Base-by-base conservation (phyloP, 2,329 filamentous ascomycete genomes). In the Trichoderma arundinaceum region DNA sequence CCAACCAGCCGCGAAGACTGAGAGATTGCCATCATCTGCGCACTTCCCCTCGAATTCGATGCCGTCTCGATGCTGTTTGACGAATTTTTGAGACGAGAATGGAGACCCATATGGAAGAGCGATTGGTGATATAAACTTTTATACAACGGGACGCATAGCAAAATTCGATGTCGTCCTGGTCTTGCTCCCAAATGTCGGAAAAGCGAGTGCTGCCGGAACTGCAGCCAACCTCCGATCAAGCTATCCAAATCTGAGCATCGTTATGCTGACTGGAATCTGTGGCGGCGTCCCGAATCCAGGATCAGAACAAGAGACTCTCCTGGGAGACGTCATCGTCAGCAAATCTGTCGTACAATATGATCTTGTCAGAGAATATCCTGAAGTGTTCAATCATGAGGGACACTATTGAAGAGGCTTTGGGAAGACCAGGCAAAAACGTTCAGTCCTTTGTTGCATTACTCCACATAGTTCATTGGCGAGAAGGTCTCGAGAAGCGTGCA, bases 71-170 rank as follows among this genome's bases (percentile, higher is more conserved):
- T 54, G 6, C 33, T 54, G 3, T 69, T 73, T 7, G 71, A 71
- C 33, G 19, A 46, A 8, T 41, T 60, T 60, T 49, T 72, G 71
- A 68, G 68, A 68, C 7, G 49, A 68, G 15, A 19, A 44, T 43
- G 46, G 9, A 15, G 22, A 28, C 22, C 33, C 59, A 1, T 74
- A 71, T 32, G 72, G 69, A 12, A 74, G 73, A 44, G 69, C 68
- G 1, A 17, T 43, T 0, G 72, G 72, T 1, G 77, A 78, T 48
- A 22, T 53, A 1, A 76, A 76, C 48, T 32, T 59, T 32, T 78
- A 78, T 57, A 68, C 70, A 0, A 69, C 64, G 9, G 75, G 70
- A 3, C 15, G n/a, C 10, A 70, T 72, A 10, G 68, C 68, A 0
- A 58, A 60, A 3, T 66, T 71, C 35, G 68, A 73, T 35, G 70